Evolutionary conservation across 352 stramenopile genomes (phyloP).

Genomic region (Phytophthora syringae): DNA sequence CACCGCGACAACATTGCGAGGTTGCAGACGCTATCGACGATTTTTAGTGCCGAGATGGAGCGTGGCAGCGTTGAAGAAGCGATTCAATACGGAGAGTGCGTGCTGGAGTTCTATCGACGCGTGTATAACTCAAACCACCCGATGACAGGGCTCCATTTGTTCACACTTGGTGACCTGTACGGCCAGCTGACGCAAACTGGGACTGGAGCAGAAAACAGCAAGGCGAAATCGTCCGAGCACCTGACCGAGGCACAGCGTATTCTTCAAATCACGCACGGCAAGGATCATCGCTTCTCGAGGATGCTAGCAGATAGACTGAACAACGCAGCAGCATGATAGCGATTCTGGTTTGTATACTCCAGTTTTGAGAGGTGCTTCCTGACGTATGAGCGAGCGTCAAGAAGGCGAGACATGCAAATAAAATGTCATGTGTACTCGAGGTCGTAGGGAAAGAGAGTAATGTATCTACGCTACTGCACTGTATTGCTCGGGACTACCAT

Average conservation of each 20-base stretch:
- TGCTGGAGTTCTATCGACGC: constrained; percentile 65
- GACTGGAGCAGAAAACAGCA: constrained; percentile 9
- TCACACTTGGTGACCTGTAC: constrained; percentile 69
- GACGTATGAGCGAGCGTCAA: no score
- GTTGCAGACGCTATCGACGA: constrained; percentile 50
- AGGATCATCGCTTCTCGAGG: constrained; percentile 49
- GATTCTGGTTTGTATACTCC: not conserved
- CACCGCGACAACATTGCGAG: constrained; percentile 53
- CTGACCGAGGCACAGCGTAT: constrained; percentile 49
- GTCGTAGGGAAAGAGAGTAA: no score
- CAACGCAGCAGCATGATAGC: constrained; percentile 12
- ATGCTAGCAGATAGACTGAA: constrained; percentile 45
- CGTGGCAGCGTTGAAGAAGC: constrained; percentile 37
- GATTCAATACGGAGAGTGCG: constrained; percentile 45
- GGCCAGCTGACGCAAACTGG: constrained; percentile 19
- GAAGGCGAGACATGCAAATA: no score
- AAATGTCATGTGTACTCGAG: no score
- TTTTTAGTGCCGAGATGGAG: constrained; percentile 70
- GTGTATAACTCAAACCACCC: constrained; percentile 69
- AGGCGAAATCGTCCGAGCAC: constrained; percentile 32
- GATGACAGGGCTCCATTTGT: constrained; percentile 66
- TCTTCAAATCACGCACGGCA: constrained; percentile 62
- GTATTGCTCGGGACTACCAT: no score
- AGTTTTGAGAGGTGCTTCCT: no score
- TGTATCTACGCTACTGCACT: no score